These are phyloP conservation scores for Aspergillus pseudoviridinutans DNA, from an alignment of 2,329 filamentous ascomycete species.

Conservation along the genomic window DNA sequence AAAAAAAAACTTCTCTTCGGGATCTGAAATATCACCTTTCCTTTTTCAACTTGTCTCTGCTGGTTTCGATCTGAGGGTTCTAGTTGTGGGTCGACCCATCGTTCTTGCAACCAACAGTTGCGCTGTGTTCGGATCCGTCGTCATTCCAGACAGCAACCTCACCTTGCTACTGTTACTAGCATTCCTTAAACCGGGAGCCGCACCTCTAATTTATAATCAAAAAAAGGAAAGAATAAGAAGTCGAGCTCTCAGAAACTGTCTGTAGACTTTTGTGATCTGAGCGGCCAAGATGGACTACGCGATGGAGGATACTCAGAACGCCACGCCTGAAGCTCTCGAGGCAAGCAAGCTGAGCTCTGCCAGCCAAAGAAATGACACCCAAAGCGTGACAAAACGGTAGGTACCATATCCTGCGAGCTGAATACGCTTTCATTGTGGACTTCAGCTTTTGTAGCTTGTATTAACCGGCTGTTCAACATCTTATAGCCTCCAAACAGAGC, in stretches of 20 bases:
- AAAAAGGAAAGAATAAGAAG: background rate
- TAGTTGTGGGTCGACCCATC: slow-evolving; percentile 15
- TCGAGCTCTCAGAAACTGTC: background rate
- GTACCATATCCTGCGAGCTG: slow-evolving; percentile 11
- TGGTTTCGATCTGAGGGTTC: slow-evolving; percentile 19
- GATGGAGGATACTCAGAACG: slow-evolving; percentile 64
- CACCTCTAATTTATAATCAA: background rate
- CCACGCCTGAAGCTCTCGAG: slow-evolving; percentile 59
- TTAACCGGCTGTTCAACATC: background rate
- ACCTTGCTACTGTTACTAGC: slow-evolving; percentile 17
- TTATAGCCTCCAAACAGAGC: slow-evolving; percentile 82
- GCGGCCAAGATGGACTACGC: slow-evolving; percentile 48
- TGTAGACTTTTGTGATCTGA: background rate
- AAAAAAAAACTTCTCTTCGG: background rate
- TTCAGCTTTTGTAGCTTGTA: background rate
- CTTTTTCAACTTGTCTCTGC: slow-evolving; percentile 1
- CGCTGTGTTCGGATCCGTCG: slow-evolving; percentile 26
- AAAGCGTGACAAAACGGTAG: slow-evolving; percentile 75
- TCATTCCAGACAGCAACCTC: slow-evolving; percentile 33
- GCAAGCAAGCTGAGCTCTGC: slow-evolving; percentile 57
- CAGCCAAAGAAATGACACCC: slow-evolving; percentile 59
- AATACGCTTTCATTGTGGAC: background rate
- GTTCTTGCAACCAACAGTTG: slow-evolving; percentile 16
- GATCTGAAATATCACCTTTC: background rate
- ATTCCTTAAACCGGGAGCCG: slow-evolving; percentile 18